A percentile compares a stretch with the other conserved stretches of the same genome.
Conservation (phyloP, 306 rosid species). For the Prunus davidiana region DNA sequence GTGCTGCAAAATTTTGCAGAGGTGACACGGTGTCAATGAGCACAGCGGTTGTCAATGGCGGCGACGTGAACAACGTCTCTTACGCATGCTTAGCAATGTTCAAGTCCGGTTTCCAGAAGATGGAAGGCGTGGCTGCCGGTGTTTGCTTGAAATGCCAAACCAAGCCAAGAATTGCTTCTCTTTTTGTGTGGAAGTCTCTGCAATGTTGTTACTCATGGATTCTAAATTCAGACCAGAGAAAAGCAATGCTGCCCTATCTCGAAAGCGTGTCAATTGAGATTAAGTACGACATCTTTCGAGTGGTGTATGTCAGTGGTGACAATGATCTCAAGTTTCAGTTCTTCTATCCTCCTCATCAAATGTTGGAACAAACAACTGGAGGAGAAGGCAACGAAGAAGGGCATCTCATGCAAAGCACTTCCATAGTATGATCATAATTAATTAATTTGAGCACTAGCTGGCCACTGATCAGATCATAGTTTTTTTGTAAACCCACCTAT, state of each 20-base stretch:
- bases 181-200: conserved; percentile 72
- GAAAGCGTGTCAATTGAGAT: conserved; percentile 52
- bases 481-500: not conserved
- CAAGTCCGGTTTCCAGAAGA: conserved; percentile 44
- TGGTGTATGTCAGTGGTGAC: conserved; percentile 53
- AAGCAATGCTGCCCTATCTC: conserved; percentile 55
- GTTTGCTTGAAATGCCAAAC: conserved; percentile 63
- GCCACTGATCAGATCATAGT: too few relatives aligned
- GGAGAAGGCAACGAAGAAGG: conserved; percentile 36
- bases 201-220: conserved; percentile 70
- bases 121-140: conserved; percentile 56
- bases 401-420: conserved; percentile 37
- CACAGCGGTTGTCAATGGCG: conserved; percentile 20
- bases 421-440: not conserved
- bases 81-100: conserved; percentile 58
- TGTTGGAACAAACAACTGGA: conserved; percentile 32
- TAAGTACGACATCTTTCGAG: conserved; percentile 73
- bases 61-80: conserved; percentile 45
- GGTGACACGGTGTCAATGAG: conserved; percentile 59
- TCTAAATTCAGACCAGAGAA: conserved; percentile 43
- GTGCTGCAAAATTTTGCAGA: conserved; percentile 43
- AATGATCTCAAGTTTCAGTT: conserved; percentile 30
- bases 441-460: not conserved
- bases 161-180: conserved; percentile 43
- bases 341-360: conserved; percentile 33